Conservation (phyloP, 108 stramenopile genomes). For the Nitzschia palea region DNA sequence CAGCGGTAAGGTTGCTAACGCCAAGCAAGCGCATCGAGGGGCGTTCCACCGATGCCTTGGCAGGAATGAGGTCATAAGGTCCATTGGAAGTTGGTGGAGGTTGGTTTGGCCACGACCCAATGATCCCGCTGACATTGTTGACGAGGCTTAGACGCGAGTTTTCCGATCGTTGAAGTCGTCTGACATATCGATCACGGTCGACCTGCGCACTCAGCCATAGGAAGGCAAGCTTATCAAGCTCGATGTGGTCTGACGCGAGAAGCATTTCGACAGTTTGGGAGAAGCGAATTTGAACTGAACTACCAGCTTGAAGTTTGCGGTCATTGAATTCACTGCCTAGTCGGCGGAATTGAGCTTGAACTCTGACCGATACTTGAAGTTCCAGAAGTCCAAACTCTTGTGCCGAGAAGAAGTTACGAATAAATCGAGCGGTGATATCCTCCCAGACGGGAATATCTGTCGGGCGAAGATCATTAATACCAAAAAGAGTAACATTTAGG, state of each 20-base stretch:
- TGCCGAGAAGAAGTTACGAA: not conserved
- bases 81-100: too few relatives aligned
- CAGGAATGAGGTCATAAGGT: too few relatives aligned
- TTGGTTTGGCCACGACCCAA: too few relatives aligned
- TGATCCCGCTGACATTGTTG: too few relatives aligned
- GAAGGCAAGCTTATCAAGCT: not conserved
- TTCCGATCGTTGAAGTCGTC: not conserved
- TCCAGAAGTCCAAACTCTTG: not conserved
- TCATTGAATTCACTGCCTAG: not conserved
- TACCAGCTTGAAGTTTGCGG: not conserved
- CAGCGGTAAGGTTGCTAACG: not conserved
- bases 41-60: not conserved
- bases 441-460: not conserved
- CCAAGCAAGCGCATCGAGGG: not conserved
- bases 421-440: not conserved
- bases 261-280: not conserved
- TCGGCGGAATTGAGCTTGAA: not conserved
- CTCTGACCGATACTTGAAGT: not conserved
- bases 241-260: not conserved
- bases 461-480: not conserved
- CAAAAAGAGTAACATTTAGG: not conserved
- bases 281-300: not conserved
- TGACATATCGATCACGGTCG: not conserved
- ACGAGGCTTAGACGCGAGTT: too few relatives aligned
- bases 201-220: not conserved